A percentile compares a stretch with the other conserved stretches of the same genome.
Evolutionary conservation across 2,329 filamentous ascomycete genomes (phyloP).

Genomic region (Talaromyces sp.): DNA sequence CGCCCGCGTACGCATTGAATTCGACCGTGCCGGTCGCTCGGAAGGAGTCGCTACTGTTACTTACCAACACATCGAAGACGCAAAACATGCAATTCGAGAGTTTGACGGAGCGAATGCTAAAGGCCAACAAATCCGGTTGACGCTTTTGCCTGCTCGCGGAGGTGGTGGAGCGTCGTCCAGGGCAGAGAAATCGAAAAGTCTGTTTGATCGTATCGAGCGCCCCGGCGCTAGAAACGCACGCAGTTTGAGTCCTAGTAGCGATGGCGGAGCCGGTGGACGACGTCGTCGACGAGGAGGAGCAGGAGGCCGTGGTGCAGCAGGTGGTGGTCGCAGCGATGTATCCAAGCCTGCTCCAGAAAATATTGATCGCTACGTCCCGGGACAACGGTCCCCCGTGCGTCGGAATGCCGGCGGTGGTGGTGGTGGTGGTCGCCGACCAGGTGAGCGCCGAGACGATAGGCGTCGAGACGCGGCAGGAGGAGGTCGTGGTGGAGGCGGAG

Average conservation of each 20-base stretch:
- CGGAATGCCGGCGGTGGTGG: constrained; percentile 35
- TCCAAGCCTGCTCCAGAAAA: constrained; percentile 57
- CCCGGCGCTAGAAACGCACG: constrained; percentile 36
- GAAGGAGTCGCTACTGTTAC: constrained; percentile 81
- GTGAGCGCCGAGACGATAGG: constrained; percentile 36
- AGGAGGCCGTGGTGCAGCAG: too few species aligned
- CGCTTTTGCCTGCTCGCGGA: constrained; percentile 54
- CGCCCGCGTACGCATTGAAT: constrained; percentile 64
- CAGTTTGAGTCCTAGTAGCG: constrained; percentile 38
- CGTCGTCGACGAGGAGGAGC: constrained; percentile 24
- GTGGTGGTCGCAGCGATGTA: constrained; percentile 44
- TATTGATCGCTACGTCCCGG: constrained; percentile 77
- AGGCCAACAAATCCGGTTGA: constrained; percentile 75
- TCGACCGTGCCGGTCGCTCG: constrained; percentile 84
- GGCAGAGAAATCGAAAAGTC: constrained; percentile 53
- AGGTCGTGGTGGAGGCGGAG: constrained; percentile 16
- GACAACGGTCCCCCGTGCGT: constrained; percentile 40
- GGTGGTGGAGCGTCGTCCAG: constrained; percentile 40
- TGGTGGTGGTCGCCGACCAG: constrained; percentile 41
- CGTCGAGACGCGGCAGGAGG: constrained; percentile 22
- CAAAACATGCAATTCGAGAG: constrained; percentile 68
- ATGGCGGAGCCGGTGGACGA: constrained; percentile 29
- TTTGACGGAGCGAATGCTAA: constrained; percentile 90
- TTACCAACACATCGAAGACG: constrained; percentile 68
- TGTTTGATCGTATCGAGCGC: constrained; percentile 61